These are phyloP conservation scores for Mariannaea sp. DNA, from an alignment of 2,329 filamentous ascomycete genomes.

Conservation along the genomic window DNA sequence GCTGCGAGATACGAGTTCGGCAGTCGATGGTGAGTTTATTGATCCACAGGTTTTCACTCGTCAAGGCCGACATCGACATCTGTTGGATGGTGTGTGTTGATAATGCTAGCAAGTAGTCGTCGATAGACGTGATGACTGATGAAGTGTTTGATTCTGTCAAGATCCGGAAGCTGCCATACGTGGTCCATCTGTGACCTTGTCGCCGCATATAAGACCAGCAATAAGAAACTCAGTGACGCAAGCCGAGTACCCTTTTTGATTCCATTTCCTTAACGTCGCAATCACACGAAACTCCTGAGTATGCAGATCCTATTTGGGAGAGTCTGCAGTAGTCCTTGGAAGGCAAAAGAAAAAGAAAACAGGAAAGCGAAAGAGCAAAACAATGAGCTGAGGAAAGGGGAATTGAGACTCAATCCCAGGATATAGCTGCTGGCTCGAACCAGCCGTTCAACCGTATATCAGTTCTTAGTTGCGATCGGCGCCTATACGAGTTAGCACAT, in stretches of 20 bases:
- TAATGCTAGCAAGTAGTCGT: conserved; percentile 46
- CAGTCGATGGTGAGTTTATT: conserved; percentile 42
- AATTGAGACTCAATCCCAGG: conserved; percentile 31
- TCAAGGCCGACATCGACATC: conserved; percentile 42
- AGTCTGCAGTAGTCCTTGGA: conserved; percentile 39
- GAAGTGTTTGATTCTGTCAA: conserved; percentile 48
- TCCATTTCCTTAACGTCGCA: conserved; percentile 45
- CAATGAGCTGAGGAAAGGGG: conserved; percentile 36
- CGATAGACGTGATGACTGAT: conserved; percentile 46
- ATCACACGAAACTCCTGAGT: conserved; percentile 45
- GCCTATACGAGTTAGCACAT: conserved; percentile 41
- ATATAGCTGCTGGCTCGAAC: conserved; percentile 25
- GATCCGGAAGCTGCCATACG: conserved; percentile 48
- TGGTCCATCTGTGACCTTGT: conserved; percentile 45
- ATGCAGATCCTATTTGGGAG: conserved; percentile 40
- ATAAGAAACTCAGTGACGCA: conserved; percentile 43
- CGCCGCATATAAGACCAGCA: conserved; percentile 46
- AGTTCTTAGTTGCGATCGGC: conserved; percentile 39
- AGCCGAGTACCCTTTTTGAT: conserved; percentile 44
- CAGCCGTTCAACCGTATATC: conserved; percentile 21
- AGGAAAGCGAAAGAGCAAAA: conserved; percentile 37
- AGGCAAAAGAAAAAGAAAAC: conserved; percentile 36
- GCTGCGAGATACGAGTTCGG: conserved; percentile 39
- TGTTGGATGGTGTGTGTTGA: conserved; percentile 43
- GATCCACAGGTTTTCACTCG: conserved; percentile 42